Evolutionary conservation across 768 basidiomycete genomes (phyloP).

Genomic region (Pholiota molesta): DNA sequence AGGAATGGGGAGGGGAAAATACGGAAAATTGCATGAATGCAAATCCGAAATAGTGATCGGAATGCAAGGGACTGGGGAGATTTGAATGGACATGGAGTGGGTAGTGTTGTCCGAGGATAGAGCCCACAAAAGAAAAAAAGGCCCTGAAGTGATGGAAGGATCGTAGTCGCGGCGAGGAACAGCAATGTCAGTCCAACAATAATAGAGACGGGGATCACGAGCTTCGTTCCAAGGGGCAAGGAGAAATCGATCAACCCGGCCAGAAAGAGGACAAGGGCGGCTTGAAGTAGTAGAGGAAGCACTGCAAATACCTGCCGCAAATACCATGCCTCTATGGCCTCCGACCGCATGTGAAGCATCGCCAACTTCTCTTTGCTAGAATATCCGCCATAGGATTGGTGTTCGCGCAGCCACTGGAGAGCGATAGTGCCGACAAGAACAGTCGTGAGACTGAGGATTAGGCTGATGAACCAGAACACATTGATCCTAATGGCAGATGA

Average conservation of each 20-base stretch:
- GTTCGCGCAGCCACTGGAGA: conserved; percentile 17
- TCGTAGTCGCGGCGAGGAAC: no score
- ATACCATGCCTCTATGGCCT: conserved; percentile 2
- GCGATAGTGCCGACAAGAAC: conserved; percentile 12
- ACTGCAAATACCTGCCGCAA: conserved; percentile 8
- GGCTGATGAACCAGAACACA: conserved; percentile 13
- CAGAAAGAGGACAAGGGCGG: conserved; percentile 19
- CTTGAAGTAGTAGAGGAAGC: conserved; percentile 7
- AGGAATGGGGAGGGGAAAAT: no score
- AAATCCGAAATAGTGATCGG: background rate
- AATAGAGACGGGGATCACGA: no score
- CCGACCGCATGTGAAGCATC: conserved; percentile 4
- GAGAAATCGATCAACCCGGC: conserved; percentile 19
- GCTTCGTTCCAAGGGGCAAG: no score
- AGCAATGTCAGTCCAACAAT: no score
- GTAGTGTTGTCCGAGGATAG: background rate
- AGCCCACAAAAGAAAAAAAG: background rate
- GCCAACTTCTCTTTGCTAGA: background rate
- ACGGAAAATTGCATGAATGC: background rate
- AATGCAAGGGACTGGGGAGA: conserved; percentile 18
- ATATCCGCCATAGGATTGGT: background rate
- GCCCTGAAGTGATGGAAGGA: conserved; percentile 13
- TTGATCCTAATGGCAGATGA: conserved; percentile 6
- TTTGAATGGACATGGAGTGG: conserved; percentile 19
- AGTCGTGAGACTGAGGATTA: conserved; percentile 12